Evolutionary conservation across 345 rosid genomes (phyloP), one percentile per base, ranked within the genome.

Genomic region (Gossypium longicalyx): DNA sequence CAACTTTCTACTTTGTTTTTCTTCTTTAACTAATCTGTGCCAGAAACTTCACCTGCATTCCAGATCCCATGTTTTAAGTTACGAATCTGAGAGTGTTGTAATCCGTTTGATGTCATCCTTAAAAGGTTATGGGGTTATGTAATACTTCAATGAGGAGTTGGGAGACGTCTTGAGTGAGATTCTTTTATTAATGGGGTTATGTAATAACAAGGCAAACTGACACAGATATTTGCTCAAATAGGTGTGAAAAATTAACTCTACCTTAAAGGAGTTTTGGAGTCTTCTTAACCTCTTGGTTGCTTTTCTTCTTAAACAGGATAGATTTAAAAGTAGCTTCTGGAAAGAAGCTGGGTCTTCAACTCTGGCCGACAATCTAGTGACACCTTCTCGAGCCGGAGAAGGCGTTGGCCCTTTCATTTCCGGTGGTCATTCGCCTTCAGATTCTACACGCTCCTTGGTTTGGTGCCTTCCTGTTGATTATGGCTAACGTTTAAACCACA

Each of bases 401-500:
- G 87, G 84, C 68, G 44, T 52, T 61, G 73, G 70, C 59, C 77
- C 82, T 80, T 81, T 67, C 75, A 74, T 79, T 81, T 66, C 89
- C 77, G 84, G 80, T 79, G 79, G 66, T 77, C 83, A 11, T 51
- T 38, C 66, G 38, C 47, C 34, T 70, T 77, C 71, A 68, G 47
- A 71, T 65, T 61, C 77, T 64, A 67, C 68, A 23, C 72, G 47
- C 16, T 78, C 86, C 49, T 72, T 82, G 84, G 79, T 88, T 47
- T 81, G 87, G 81, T 76, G 84, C 47, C 96, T 90, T 76, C 98
- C 97, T 2, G 75, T 90, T 70, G 98, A 90, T 82, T 87, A 92
- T 79, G 98, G 91, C 82, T 92, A 86, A 92, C 74, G 44, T 72
- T 71, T 61, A 44, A 80, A 69, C 72, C 22, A 13, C 44, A 34